Base-by-base conservation (phyloP, 2,329 filamentous ascomycete species). In the Phyllosticta citribraziliensis region DNA sequence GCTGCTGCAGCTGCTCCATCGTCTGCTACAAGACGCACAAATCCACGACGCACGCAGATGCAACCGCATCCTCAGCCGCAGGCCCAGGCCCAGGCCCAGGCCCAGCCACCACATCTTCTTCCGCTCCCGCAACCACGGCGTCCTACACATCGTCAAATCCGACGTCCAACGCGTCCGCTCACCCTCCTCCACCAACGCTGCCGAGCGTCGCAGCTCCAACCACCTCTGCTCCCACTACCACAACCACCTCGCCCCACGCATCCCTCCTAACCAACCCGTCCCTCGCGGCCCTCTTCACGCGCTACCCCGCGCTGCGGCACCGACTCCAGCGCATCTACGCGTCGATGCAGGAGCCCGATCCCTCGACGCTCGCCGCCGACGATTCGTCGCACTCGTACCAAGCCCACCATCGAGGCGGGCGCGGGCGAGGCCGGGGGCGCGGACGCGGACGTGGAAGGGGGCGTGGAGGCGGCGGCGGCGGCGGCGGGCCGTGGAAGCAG, bases 11-110 rank as follows among this genome's bases (percentile, higher is more conserved):
- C 50, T 61, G 59, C 47, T 61, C 59, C 20, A 54, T 61, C 30
- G 17, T 19, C 59, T 61, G 59, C 59, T 61, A 52, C 59, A 61
- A 57, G 19, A 22, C 55, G 24, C 59, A 61, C 53, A 61, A 61
- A 33, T 14, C 59, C 59, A 56, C 55, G 54, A 57, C 53, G 19
- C 35, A 19, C 17, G 2, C 4, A n/a, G 5, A 24, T 6, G 4
- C 52, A 19, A 5, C 52, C 35, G 10, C 58, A 22, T 14, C 11
- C 19, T 1, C 22, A 51, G 12, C 24, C 17, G 11, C 6, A n/a
- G 5, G 24, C 47, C 20, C 6, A 57, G 33, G 8, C 55, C 11
- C 51, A 9, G 14, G 24, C 47, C 20, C 6, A 57, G 33, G 2
- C 33, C 11, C 51, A 9, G 14, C 30, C 22, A 22, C 35, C 52